Evolutionary conservation across 73 alveolate genomes (phyloP), one percentile per base, ranked within the genome.

Genomic region (Paraurostyla sp.): DNA sequence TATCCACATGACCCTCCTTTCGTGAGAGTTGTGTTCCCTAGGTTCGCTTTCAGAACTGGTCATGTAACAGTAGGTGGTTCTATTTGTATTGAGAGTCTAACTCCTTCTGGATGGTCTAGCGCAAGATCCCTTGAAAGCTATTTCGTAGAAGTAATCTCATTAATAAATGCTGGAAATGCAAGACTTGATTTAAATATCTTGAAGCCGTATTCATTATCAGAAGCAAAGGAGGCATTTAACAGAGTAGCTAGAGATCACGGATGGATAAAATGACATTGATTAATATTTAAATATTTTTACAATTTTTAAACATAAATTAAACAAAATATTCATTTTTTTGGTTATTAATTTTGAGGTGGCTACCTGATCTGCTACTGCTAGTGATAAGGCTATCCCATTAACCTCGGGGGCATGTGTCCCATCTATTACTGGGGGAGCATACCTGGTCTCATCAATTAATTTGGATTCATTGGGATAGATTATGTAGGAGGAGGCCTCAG

Each of bases 51-150:
- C 87, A 89, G 83, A 57, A 94, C 98, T 42, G 98, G 98, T 0
- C 98, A 94, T 78, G 85, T 94, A 35, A 94, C 98, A 20, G 54
- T 92, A 18, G 98, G 98, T 1, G 98, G 98, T 11, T 88, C 95
- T 25, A 71, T 94, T 41, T 94, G 98, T 80, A 92, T 84, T 91
- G 90, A 92, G 83, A 62, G 91, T 33, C 80, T 94, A 62, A 94
- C 98, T 45, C 91, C 94, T 0, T 48, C 91, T 3, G 98, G 98
- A 25, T 94, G 98, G 98, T 46, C 76, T 27, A 80, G 95, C 30
- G 97, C 89, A 27, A 63, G 94, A 30, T 78, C 95, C 9, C 82
- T 92, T 0, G 97, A 92, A 51, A 71, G 93, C n/a, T 69, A 88
- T 50, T 81, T 92, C 36, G 89, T 88, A 11, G 97, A 92, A 68